Base-by-base conservation (phyloP, 768 basidiomycete species). In the Leccinum fibrillosum region DNA sequence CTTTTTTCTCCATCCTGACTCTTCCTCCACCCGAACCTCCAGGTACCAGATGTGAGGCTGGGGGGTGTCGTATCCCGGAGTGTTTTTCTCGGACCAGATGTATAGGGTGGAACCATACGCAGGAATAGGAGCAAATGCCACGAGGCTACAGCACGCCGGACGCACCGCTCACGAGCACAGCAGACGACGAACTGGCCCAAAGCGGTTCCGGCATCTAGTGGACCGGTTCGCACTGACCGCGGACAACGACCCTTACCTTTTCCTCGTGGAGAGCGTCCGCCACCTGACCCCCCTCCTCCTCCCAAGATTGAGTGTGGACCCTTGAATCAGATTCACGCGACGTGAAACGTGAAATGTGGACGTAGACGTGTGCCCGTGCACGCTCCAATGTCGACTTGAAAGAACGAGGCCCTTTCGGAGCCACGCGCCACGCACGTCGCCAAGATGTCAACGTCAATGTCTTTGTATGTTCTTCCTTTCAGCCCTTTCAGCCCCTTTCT, bases 281-380 rank as follows among this genome's bases (percentile, higher is more conserved):
- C n/a, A 62, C 47, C 37, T 11, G 11, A 19, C 42, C 42, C 19
- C n/a, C 42, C 30, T 30, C 37, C 53, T 49, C 23, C 56, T 34
- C 63, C 63, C 59, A 23, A 67, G 66, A 68, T 67, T 66, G 64
- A 58, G 54, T 61, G 54, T 23, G 35, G 47, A 51, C 64, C 66
- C 62, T 63, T 54, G 59, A 68, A 61, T 67, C 57, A 32, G 62
- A 66, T 68, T 60, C 58, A 56, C 64, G 66, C 64, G 69, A 58
- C 58, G 60, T 63, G 59, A 19, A 44, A 44, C 42, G 42, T 44
- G 42, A 44, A 44, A 19, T 44, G 10, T 44, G 19, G 42, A 44
- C 19, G 19, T 44, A 11, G 42, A 44, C 42, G 50, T 28, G 13
- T 7, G 53, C 19, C 25, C 47, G 35, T 51, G 60, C 50, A 48